A percentile compares a stretch with the other conserved stretches of the same genome.
These are phyloP conservation scores for Filosporella fistucella DNA, from an alignment of 495 filamentous ascomycete genomes.

Conservation along the genomic window DNA sequence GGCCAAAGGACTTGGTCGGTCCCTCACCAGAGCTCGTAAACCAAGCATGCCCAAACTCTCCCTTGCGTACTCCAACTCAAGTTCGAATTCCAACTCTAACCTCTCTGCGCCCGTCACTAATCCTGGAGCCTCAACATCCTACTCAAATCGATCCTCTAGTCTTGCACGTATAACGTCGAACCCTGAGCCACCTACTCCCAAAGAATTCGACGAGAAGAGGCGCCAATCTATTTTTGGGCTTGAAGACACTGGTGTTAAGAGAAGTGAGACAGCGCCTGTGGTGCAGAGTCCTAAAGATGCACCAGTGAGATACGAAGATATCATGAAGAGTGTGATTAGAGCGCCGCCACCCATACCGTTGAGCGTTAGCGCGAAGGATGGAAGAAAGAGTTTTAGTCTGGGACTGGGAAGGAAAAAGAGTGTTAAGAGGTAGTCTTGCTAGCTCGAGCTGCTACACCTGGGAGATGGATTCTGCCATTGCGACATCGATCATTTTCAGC, in stretches of 20 bases:
- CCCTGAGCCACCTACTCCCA: background rate
- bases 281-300: background rate
- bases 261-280: background rate
- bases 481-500: too few relatives aligned
- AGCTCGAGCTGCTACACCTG: too few relatives aligned
- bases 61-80: background rate
- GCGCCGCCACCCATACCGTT: background rate
- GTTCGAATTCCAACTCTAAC: background rate
- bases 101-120: too few relatives aligned
- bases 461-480: too few relatives aligned
- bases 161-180: background rate
- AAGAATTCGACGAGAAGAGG: background rate
- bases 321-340: constrained; percentile 3
- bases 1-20: constrained; percentile 12
- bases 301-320: constrained; percentile 12
- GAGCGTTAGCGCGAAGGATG: too few relatives aligned
- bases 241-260: background rate
- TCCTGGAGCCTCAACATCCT: too few relatives aligned
- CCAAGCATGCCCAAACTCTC: constrained; percentile 17
- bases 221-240: background rate
- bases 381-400: background rate
- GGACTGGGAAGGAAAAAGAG: constrained; percentile 15
- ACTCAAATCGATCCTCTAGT: too few relatives aligned
- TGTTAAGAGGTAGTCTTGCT: too few relatives aligned
- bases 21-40: constrained; percentile 11